These are phyloP conservation scores for Lobosporangium transversale DNA, from an alignment of 192 early-diverging fungal species.

Conservation along the genomic window DNA sequence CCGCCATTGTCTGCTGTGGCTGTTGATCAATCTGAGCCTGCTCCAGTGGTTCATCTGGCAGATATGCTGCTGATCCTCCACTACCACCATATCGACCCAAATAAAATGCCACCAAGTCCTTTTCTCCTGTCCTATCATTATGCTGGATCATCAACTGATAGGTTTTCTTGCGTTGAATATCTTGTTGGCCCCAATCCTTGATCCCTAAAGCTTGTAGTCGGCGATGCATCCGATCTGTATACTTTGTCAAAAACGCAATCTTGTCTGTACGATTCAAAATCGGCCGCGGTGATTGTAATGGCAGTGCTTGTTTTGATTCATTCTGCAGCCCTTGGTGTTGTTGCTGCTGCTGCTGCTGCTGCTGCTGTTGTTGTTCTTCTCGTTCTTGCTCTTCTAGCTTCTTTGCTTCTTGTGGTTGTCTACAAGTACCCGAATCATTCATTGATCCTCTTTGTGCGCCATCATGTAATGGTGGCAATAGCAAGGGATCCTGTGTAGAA, in stretches of 20 bases:
- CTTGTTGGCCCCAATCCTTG: conserved; percentile 49
- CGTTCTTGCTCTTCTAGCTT: background rate
- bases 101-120: conserved; percentile 54
- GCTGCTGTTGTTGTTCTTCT: background rate
- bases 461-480: no score
- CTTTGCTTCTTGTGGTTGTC: no score
- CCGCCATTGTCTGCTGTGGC: no score
- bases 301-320: background rate
- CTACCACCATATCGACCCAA: conserved; percentile 53
- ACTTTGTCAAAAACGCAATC: conserved; percentile 48
- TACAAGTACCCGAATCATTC: no score
- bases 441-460: no score
- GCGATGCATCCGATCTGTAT: conserved; percentile 50
- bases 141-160: conserved; percentile 58
- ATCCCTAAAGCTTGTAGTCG: conserved; percentile 37
- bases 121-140: conserved; percentile 55
- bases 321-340: conserved; percentile 1
- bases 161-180: conserved; percentile 55
- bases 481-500: no score
- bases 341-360: background rate
- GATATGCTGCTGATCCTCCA: background rate
- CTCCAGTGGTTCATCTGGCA: background rate
- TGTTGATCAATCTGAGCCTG: background rate
- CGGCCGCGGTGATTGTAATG: conserved; percentile 20
- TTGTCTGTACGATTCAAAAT: conserved; percentile 34